phyloP scores from a whole-genome alignment of 2,329 filamentous ascomycete species.

The Aspergillus tanneri region DNA sequence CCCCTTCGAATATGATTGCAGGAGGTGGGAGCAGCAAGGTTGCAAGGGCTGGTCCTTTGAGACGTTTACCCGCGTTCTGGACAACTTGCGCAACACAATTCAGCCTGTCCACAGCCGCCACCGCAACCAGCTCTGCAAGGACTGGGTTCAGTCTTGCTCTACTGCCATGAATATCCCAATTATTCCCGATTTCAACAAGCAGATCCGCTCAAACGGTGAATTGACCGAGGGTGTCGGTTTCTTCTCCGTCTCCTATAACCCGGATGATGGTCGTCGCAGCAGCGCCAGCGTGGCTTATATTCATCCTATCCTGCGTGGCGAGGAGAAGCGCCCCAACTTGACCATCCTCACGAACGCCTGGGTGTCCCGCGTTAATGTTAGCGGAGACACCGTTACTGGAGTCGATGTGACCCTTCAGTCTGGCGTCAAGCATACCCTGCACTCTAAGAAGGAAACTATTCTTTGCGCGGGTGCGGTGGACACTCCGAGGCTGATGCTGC shows the following conservation, averaged over 20 bases:
- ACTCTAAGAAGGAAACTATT: slow-evolving; percentile 72
- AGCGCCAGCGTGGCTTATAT: slow-evolving; percentile 90
- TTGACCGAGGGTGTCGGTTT: slow-evolving; percentile 79
- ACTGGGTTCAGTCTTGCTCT: slow-evolving; percentile 82
- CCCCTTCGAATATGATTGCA: slow-evolving; percentile 83
- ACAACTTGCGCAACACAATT: slow-evolving; percentile 84
- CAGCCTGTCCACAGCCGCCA: slow-evolving; percentile 83
- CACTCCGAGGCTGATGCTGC: slow-evolving; percentile 66
- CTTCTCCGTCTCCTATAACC: slow-evolving; percentile 89
- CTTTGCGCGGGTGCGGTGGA: slow-evolving; percentile 78
- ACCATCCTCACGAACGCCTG: slow-evolving; percentile 84
- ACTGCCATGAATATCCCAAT: slow-evolving; percentile 76
- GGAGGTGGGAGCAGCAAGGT: slow-evolving; percentile 78
- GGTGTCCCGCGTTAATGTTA: slow-evolving; percentile 77
- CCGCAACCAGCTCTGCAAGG: slow-evolving; percentile 85
- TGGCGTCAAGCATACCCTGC: slow-evolving; percentile 55
- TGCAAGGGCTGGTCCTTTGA: slow-evolving; percentile 85
- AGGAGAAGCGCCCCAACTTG: slow-evolving; percentile 79
- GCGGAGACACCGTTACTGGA: slow-evolving; percentile 68
- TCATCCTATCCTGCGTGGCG: slow-evolving; percentile 80
- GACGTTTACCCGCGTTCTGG: slow-evolving; percentile 75
- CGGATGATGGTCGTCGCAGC: slow-evolving; percentile 78
- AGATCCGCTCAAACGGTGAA: slow-evolving; percentile 71
- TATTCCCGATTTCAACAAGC: slow-evolving; percentile 80
- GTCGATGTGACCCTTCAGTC: slow-evolving; percentile 67